Evolutionary conservation across 148 eudicot genomes (phyloP).

Genomic region (Dysphania ambrosioides): DNA sequence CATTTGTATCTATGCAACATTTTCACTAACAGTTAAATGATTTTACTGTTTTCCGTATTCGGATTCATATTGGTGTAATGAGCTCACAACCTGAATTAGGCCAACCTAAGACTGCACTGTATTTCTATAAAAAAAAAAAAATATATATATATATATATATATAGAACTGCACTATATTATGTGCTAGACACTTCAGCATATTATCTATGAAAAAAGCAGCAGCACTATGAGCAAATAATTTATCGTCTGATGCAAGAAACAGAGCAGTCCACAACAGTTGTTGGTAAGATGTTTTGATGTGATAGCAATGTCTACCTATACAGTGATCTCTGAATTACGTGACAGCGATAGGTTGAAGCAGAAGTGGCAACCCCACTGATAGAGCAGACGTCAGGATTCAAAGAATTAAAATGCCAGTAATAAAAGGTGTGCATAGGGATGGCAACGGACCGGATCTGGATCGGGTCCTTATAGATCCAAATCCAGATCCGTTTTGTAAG

Average conservation of each 20-base stretch:
- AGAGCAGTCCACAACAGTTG: slow-evolving; percentile 1
- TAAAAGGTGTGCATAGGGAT: no score
- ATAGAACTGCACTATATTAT: not conserved
- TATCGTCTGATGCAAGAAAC: not conserved
- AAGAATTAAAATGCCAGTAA: not conserved
- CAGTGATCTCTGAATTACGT: slow-evolving; percentile 1
- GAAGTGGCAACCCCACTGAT: not conserved
- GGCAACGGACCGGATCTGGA: no score
- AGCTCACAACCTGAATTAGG: no score
- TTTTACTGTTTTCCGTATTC: no score
- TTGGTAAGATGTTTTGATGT: not conserved
- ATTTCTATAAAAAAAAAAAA: no score
- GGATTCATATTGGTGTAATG: no score
- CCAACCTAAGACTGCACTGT: not conserved
- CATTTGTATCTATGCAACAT: no score
- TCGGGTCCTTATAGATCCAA: no score
- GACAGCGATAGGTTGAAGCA: slow-evolving; percentile 3
- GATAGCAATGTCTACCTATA: slow-evolving; percentile 6
- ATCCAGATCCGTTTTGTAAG: no score
- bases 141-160: no score
- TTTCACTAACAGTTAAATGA: no score
- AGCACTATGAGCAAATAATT: not conserved
- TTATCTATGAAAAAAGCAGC: not conserved
- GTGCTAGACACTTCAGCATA: not conserved
- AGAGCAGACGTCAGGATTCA: not conserved